Evolutionary conservation across 768 basidiomycete genomes (phyloP), one percentile per base, ranked within the genome.

Genomic region (Tricholomella constricta): DNA sequence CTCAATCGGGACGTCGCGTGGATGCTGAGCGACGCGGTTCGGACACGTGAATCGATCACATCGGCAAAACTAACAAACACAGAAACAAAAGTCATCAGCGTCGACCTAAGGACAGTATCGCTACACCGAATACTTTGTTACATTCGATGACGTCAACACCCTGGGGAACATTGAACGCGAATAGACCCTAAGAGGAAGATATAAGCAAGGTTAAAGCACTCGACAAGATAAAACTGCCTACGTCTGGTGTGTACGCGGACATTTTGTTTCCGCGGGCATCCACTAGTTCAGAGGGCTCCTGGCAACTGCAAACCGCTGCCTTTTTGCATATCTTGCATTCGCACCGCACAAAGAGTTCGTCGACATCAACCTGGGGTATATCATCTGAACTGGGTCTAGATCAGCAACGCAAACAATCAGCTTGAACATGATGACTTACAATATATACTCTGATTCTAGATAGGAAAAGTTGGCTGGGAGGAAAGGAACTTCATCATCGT

Each of bases 61-160:
- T 6, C 40, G 45, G 48, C 85, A 86, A 23, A 66, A 61, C 80
- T 82, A 57, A 42, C 10, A 26, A 22, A 7, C 11, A 31, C 36
- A 12, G 27, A 25, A 19, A 44, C 17, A 45, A 34, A 17, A 49
- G 35, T 19, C 15, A 43, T 50, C 3, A 20, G 46, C 15, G 40
- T 44, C 7, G 25, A 14, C 10, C 11, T 9, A 19, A 37, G 34
- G 15, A 27, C 6, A 17, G 4, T 1, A 6, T 12, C 14, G 8
- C 15, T 12, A 26, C 7, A 37, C 73, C 43, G 10, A 14, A 2
- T 60, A 83, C 86, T 62, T 76, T 69, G 56, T 87, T 89, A 54
- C 87, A 89, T 63, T 89, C 87, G 5, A 87, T 74, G 10, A 85
- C 80, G 42, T 84, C 80, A 0, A 68, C 60, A 0, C 81, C 81